Percentiles rank a stretch among this genome's conserved stretches.
These are phyloP conservation scores for Cryptosporidium sp. DNA, from an alignment of 169 alveolate genomes.

Conservation along the genomic window DNA sequence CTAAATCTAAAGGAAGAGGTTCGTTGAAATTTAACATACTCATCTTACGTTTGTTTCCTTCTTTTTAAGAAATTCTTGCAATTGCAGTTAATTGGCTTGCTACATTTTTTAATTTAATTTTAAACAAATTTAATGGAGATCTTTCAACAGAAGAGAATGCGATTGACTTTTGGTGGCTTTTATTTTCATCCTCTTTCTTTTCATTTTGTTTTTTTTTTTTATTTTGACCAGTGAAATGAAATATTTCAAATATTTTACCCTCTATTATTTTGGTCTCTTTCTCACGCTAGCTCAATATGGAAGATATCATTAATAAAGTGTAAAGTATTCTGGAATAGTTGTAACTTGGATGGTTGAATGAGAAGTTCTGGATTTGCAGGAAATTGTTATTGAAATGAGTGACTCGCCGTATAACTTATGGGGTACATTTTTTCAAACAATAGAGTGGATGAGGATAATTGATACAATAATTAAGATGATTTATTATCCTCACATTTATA, in stretches of 20 bases:
- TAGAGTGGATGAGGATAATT: neutral
- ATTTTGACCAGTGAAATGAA: neutral
- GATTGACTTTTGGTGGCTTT: neutral
- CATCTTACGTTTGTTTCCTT: conserved; percentile 15
- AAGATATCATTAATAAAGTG: neutral
- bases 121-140: neutral
- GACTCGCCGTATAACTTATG: neutral
- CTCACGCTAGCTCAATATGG: neutral
- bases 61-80: neutral
- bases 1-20: conserved; percentile 51
- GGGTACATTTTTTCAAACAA: neutral
- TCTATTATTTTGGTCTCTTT: neutral
- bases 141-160: neutral
- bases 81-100: conserved; percentile 8
- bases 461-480: too few species aligned
- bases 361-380: neutral
- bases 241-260: neutral
- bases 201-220: too few species aligned
- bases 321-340: neutral
- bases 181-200: neutral
- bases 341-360: neutral
- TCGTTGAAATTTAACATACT: conserved; percentile 31
- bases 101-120: neutral
- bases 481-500: too few species aligned
- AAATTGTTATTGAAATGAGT: neutral